Conservation (phyloP, 2,329 filamentous ascomycete species). For the Xylariaceae sp. region DNA sequence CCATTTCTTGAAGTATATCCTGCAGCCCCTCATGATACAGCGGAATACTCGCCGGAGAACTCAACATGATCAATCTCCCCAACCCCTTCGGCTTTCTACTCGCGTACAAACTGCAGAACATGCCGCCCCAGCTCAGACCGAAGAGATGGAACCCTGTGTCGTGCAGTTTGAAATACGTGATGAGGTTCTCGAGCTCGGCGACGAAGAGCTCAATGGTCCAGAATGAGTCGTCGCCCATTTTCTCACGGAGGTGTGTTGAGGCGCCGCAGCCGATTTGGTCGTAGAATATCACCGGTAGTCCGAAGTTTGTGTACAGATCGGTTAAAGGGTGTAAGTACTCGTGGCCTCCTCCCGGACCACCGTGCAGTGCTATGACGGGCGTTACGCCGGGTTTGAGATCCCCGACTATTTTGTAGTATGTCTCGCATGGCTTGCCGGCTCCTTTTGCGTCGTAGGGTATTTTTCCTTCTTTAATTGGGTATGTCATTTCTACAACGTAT, state of each 20-base stretch:
- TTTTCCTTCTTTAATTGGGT: constrained; percentile 3
- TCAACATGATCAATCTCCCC: constrained; percentile 3
- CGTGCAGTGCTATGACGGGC: constrained; percentile 11
- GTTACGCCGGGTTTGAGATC: constrained; percentile 33
- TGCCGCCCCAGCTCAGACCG: constrained; percentile 9
- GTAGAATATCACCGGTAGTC: constrained; percentile 34
- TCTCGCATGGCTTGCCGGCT: constrained; percentile 18
- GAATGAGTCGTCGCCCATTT: neutral
- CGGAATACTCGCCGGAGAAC: constrained; percentile 3
- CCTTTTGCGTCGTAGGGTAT: constrained; percentile 12
- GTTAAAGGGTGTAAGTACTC: constrained; percentile 60
- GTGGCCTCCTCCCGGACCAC: constrained; percentile 42
- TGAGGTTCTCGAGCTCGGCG: constrained; percentile 4
- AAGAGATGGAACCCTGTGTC: neutral
- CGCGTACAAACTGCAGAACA: constrained; percentile 6
- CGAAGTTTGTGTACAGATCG: constrained; percentile 38
- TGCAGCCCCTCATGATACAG: neutral
- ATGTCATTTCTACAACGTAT: too few relatives aligned
- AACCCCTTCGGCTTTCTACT: neutral
- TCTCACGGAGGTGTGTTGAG: constrained; percentile 2
- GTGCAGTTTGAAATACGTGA: constrained; percentile 1
- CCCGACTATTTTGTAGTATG: constrained; percentile 15
- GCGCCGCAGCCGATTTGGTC: constrained; percentile 8
- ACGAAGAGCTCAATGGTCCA: constrained; percentile 7
- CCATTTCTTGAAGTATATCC: neutral